phyloP scores from a whole-genome alignment of 192 early-diverging fungal genomes.

The Thoreauomyces humboldtii region DNA sequence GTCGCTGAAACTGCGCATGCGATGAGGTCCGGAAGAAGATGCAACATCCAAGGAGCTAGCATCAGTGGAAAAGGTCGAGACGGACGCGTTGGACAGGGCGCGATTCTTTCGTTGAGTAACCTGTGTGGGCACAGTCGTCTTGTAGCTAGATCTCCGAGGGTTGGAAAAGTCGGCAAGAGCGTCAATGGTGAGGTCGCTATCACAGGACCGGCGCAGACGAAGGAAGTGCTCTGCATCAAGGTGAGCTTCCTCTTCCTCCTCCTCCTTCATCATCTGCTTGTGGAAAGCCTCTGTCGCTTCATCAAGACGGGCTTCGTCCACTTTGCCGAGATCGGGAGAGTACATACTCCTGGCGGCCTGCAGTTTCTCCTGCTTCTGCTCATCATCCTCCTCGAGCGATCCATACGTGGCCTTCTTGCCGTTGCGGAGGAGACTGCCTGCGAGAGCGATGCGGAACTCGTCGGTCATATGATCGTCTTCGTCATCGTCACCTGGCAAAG shows the following conservation, averaged over 20 bases:
- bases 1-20: neutral
- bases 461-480: slow-evolving; percentile 4
- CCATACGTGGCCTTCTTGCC: neutral
- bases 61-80: neutral
- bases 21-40: neutral
- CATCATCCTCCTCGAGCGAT: neutral
- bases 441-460: neutral
- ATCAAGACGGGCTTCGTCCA: neutral
- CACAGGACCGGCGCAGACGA: slow-evolving; percentile 11
- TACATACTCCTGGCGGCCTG: no score
- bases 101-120: neutral
- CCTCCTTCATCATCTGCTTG: slow-evolving; percentile 2
- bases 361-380: no score
- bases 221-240: neutral
- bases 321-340: neutral
- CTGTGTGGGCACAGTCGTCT: no score
- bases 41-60: neutral
- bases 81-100: neutral
- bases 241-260: neutral
- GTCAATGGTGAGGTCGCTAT: slow-evolving; percentile 17
- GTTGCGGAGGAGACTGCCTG: slow-evolving; percentile 6
- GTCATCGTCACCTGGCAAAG: slow-evolving; percentile 1
- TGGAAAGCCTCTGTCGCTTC: neutral
- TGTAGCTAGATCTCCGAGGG: slow-evolving; percentile 7
- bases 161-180: slow-evolving; percentile 6